Evolutionary conservation across 2,329 filamentous ascomycete species (phyloP), one percentile per base, ranked within the genome.

Genomic region (Paramyrothecium roridum): DNA sequence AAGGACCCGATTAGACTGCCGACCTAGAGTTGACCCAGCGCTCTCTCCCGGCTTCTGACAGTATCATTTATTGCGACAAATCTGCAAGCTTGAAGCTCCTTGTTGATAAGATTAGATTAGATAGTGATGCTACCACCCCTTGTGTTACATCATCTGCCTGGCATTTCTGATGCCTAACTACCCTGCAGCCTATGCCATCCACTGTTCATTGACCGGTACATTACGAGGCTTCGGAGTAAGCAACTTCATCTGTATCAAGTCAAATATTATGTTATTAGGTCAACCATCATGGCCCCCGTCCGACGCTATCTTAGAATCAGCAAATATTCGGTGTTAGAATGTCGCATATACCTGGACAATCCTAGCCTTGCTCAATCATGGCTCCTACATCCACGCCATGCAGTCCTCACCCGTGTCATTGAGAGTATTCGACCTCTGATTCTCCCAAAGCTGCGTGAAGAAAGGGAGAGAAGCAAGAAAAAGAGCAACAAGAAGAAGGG

Each of bases 321-420:
- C 54, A 93, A 93, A 69, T 90, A 91, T 72, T 96, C 93, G 4
- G 92, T 97, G 33, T 82, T 99, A n/a, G 95, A 99, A 80, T 92
- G 91, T 61, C 92, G 93, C 61, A 95, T 99, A 63, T 98, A 98
- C 73, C 85, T 97, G 49, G 93, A 98, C 61, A 93, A 93, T 64
- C 95, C 95, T 1, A 85, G 88, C 13, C 85, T 96, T 57, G 85
- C 86, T 22, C 84, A 91, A 61, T 87, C 88, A 67, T 97, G 96
- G 86, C 84, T 99, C 19, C 82, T 96, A 61, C 88, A 89, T 64
- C 81, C 89, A 37, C 85, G 87, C 60, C 80, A 92, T 63, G 86
- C 90, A 3, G 83, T 93, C 17, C 82, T 99, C 16, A 86, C 88
- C 43, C 88, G 88, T 60, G 87, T 98, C 63, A 92, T 99, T 56